A percentile compares a stretch with the other conserved stretches of the same genome.
Conservation (phyloP, 805 yeast species). For the Wickerhamiella nectarea region DNA sequence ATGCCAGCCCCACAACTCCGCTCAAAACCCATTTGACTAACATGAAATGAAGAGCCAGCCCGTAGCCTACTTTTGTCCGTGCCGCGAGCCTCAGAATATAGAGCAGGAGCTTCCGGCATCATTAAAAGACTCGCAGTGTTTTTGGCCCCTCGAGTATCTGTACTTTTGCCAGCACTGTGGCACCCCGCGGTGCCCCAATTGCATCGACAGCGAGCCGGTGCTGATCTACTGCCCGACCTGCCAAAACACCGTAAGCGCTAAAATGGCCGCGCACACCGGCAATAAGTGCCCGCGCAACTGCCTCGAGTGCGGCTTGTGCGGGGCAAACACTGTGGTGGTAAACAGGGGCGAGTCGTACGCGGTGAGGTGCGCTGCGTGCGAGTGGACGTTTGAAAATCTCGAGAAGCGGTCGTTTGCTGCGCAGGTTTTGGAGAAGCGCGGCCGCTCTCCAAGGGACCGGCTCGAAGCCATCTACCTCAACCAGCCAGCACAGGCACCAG, state of each 20-base stretch:
- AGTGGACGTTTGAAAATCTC: constrained; percentile 13
- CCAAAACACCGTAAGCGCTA: constrained; percentile 22
- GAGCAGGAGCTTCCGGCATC: constrained; percentile 16
- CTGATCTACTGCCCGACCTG: constrained; percentile 28
- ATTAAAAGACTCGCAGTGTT: constrained; percentile 16
- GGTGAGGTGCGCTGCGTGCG: constrained; percentile 20
- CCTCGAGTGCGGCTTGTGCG: constrained; percentile 26
- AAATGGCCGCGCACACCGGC: constrained; percentile 17
- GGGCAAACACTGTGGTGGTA: constrained; percentile 13
- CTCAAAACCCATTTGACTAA: neutral
- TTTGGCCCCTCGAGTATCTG: constrained; percentile 21
- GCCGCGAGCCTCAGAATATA: constrained; percentile 7
- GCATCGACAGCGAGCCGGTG: constrained; percentile 26
- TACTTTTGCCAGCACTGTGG: constrained; percentile 28
- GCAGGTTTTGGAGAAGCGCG: constrained; percentile 2
- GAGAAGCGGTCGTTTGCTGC: constrained; percentile 12
- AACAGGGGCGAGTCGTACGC: constrained; percentile 9
- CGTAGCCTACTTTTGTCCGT: constrained; percentile 11
- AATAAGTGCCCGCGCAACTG: constrained; percentile 27
- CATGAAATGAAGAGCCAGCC: neutral
- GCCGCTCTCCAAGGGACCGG: constrained; percentile 1
- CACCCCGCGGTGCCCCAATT: constrained; percentile 26
- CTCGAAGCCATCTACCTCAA: constrained; percentile 1
- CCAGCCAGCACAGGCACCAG: too few species aligned
- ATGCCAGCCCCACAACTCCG: constrained; percentile 2